phyloP scores from a whole-genome alignment of 305 asterid genomes.

The Rubia balearica region DNA sequence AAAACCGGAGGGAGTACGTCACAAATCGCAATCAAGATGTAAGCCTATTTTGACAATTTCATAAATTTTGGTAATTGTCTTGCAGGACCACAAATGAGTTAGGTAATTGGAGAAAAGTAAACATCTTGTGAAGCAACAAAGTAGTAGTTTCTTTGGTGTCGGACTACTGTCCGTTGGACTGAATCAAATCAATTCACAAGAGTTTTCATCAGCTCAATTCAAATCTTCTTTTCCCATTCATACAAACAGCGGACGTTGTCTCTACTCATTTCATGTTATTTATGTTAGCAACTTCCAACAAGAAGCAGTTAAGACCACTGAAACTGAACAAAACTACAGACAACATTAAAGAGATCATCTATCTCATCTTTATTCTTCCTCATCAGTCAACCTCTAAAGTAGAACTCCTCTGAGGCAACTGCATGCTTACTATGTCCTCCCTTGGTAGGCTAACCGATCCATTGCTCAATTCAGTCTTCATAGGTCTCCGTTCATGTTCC shows the following conservation, averaged over 20 bases:
- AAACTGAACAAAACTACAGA: neutral
- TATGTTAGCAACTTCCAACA: neutral
- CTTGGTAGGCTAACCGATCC: slow-evolving; percentile 37
- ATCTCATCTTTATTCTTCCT: neutral
- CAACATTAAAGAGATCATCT: neutral
- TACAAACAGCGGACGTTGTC: neutral
- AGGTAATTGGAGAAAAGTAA: neutral
- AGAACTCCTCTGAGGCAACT: slow-evolving; percentile 55
- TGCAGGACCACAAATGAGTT: neutral
- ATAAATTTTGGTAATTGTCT: neutral
- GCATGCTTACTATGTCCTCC: slow-evolving; percentile 71
- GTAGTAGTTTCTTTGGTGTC: too few species aligned
- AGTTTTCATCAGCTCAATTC: neutral
- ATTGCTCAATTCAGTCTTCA: slow-evolving; percentile 21
- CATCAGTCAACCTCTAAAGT: slow-evolving; percentile 32
- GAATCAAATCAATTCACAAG: neutral
- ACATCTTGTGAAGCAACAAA: neutral
- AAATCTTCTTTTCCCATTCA: neutral
- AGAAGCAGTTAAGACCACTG: slow-evolving; percentile 1
- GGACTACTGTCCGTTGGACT: neutral
- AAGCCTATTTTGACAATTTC: too few species aligned
- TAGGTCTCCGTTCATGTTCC: slow-evolving; percentile 32
- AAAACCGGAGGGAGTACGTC: too few species aligned
- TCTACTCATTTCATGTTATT: neutral
- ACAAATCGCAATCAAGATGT: too few species aligned